Percentiles rank a stretch among this genome's conserved stretches.
These are phyloP conservation scores for Thelonectria olida DNA, from an alignment of 2,329 filamentous ascomycete species.

Conservation along the genomic window DNA sequence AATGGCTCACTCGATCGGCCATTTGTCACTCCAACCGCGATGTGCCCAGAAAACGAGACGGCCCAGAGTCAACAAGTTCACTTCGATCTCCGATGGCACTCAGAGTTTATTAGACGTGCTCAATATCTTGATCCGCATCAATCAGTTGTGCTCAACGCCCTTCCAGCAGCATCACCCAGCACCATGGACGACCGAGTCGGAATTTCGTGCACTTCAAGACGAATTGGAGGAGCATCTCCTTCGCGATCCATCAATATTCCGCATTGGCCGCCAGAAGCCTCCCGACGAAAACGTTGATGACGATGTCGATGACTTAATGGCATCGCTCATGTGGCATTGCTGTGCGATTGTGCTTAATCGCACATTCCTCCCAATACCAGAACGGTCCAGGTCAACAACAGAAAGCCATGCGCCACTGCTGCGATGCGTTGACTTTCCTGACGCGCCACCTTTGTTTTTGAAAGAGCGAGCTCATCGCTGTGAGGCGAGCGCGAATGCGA, in stretches of 20 bases:
- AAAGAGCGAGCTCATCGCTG: slow-evolving; percentile 18
- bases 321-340: slow-evolving; percentile 9
- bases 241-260: slow-evolving; percentile 8
- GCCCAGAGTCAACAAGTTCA: neutral
- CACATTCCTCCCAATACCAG: slow-evolving; percentile 15
- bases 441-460: slow-evolving; percentile 14
- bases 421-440: slow-evolving; percentile 10
- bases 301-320: neutral
- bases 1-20: neutral
- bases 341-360: slow-evolving; percentile 9
- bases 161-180: neutral
- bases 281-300: neutral
- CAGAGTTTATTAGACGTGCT: neutral
- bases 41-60: neutral
- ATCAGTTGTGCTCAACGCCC: neutral
- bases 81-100: neutral
- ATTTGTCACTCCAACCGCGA: neutral
- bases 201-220: slow-evolving; percentile 7
- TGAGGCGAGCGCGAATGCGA: slow-evolving; percentile 18
- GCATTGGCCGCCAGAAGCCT: neutral
- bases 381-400: neutral
- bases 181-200: neutral
- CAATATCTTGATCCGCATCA: neutral
- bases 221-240: slow-evolving; percentile 7
- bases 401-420: neutral